Evolutionary conservation across 2,329 filamentous ascomycete genomes (phyloP).

Genomic region (Didymella lethalis): DNA sequence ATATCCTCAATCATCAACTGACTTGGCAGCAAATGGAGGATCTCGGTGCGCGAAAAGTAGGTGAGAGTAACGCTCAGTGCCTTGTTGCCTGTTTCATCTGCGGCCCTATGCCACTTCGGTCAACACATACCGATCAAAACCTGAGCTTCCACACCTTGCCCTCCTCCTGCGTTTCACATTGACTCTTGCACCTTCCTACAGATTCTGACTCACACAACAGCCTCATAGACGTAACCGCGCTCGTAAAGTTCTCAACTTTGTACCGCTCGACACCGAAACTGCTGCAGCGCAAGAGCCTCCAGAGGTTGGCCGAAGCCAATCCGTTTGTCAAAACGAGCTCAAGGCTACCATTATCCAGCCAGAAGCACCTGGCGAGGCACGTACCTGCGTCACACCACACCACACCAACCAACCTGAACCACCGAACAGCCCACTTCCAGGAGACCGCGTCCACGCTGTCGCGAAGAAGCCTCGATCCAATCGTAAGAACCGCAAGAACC

Average conservation of each 20-base stretch:
- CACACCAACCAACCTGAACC: slow-evolving; percentile 9
- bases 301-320: neutral
- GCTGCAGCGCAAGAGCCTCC: neutral
- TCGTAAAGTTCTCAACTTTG: slow-evolving; percentile 13
- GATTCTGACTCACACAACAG: slow-evolving; percentile 1
- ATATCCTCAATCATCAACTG: slow-evolving; percentile 7
- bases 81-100: neutral
- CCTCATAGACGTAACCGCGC: neutral
- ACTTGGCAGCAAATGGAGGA: slow-evolving; percentile 35
- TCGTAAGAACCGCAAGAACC: neutral
- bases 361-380: slow-evolving; percentile 14
- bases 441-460: neutral
- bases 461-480: neutral
- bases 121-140: neutral
- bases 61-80: slow-evolving; percentile 16
- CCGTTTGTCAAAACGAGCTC: slow-evolving; percentile 16
- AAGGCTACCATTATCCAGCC: neutral
- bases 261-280: slow-evolving; percentile 6
- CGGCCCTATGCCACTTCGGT: slow-evolving; percentile 2
- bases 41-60: slow-evolving; percentile 22
- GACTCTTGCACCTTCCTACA: neutral
- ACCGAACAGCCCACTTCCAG: slow-evolving; percentile 1
- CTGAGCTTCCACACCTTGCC: neutral
- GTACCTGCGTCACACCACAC: neutral
- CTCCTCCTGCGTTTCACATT: neutral